Conservation (phyloP, 306 rosid genomes). For the Acacia melanoxylon region DNA sequence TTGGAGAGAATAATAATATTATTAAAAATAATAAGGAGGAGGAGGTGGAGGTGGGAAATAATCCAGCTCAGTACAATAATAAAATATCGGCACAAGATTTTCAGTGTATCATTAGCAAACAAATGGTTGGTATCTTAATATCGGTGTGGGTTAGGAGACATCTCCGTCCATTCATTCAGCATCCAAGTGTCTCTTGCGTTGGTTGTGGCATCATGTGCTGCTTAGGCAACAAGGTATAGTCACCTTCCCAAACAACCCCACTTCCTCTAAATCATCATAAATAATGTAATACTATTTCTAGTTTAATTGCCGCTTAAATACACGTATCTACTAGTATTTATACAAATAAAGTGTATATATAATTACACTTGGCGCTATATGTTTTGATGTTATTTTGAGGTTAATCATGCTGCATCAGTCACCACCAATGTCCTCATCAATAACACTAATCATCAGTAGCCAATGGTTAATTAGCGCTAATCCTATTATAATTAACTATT, state of each 20-base stretch:
- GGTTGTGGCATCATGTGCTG: conserved; percentile 91
- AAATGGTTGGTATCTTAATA: conserved; percentile 90
- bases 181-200: conserved; percentile 76
- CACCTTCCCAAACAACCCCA: conserved; percentile 26
- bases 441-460: not conserved
- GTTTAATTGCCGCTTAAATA: not conserved
- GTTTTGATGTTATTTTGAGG: not conserved
- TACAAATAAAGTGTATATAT: not conserved
- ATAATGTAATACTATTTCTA: not conserved
- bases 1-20: not conserved
- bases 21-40: not conserved
- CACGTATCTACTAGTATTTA: not conserved
- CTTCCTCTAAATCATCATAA: not conserved
- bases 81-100: conserved; percentile 40
- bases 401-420: not conserved
- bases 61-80: conserved; percentile 1
- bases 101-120: conserved; percentile 76
- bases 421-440: conserved; percentile 35
- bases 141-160: conserved; percentile 73
- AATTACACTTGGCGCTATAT: not conserved
- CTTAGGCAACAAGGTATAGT: conserved; percentile 82
- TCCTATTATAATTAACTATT: not conserved
- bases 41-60: conserved; percentile 2
- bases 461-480: conserved; percentile 3
- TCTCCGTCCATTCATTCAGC: conserved; percentile 63